Evolutionary conservation across 805 yeast species (phyloP).

Genomic region (Danielozyma ontarioensis): DNA sequence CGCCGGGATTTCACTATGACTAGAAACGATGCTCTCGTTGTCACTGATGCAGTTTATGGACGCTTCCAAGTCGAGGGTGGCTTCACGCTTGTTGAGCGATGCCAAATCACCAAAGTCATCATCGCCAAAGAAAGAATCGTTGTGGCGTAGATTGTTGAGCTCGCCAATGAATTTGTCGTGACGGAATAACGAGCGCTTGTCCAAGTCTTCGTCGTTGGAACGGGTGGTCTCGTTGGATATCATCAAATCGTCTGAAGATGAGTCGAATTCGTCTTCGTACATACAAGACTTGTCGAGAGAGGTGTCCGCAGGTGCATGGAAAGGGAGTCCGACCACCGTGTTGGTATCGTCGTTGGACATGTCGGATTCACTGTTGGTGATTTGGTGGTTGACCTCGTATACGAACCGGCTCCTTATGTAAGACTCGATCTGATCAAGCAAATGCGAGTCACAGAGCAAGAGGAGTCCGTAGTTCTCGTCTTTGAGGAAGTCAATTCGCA

Average conservation of each 20-base stretch:
- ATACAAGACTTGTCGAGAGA: slow-evolving; percentile 10
- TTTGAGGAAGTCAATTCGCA: slow-evolving; percentile 20
- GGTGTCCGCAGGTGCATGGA: too few relatives aligned
- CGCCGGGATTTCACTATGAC: neutral
- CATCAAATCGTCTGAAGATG: slow-evolving; percentile 11
- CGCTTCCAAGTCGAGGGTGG: neutral
- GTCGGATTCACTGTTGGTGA: slow-evolving; percentile 9
- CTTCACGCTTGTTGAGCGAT: neutral
- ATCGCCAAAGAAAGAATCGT: slow-evolving; percentile 5
- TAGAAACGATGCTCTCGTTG: slow-evolving; percentile 1
- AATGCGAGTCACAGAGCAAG: slow-evolving; percentile 20
- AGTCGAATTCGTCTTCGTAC: slow-evolving; percentile 9
- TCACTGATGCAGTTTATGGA: neutral
- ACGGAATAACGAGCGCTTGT: slow-evolving; percentile 2
- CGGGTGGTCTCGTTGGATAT: slow-evolving; percentile 22
- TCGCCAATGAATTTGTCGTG: slow-evolving; percentile 14
- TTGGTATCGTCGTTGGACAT: neutral
- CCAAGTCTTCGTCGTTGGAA: slow-evolving; percentile 13
- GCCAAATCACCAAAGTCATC: slow-evolving; percentile 3
- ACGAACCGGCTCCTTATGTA: slow-evolving; percentile 19
- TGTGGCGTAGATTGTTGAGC: slow-evolving; percentile 24
- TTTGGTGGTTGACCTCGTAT: slow-evolving; percentile 8
- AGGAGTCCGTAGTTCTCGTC: slow-evolving; percentile 27
- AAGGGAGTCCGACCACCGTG: neutral
- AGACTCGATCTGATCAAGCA: slow-evolving; percentile 18